Conservation (phyloP, 2,329 filamentous ascomycete species). For the Penicillium vulpinum region DNA sequence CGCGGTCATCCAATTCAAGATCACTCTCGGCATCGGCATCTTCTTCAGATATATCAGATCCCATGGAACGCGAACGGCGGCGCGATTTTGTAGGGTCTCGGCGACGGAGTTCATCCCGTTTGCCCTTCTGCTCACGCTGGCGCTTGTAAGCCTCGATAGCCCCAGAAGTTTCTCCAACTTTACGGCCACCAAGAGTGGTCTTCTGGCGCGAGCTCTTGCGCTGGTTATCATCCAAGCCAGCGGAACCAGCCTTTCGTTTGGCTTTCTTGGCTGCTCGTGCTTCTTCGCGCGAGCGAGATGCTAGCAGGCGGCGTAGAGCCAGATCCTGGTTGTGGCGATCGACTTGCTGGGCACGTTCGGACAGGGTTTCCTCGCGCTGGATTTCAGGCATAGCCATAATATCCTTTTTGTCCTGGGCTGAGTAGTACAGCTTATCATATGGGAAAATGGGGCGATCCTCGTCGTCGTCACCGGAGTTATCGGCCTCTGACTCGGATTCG, state of each 20-base stretch:
- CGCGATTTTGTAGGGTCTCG: constrained; percentile 46
- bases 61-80: constrained; percentile 62
- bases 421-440: constrained; percentile 81
- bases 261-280: constrained; percentile 52
- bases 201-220: constrained; percentile 73
- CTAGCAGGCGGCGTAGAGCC: constrained; percentile 74
- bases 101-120: constrained; percentile 50
- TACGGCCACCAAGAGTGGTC: constrained; percentile 65
- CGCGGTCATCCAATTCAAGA: constrained; percentile 69
- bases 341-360: constrained; percentile 79
- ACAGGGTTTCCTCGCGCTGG: constrained; percentile 84
- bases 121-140: constrained; percentile 60
- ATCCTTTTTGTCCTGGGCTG: constrained; percentile 69
- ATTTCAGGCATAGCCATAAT: constrained; percentile 89
- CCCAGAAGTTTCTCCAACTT: constrained; percentile 66
- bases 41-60: constrained; percentile 61
- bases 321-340: constrained; percentile 80
- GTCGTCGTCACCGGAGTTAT: constrained; percentile 52
- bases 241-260: constrained; percentile 74
- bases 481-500: constrained; percentile 78
- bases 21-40: constrained; percentile 74
- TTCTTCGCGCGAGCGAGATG: constrained; percentile 65
- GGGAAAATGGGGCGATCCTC: constrained; percentile 65
- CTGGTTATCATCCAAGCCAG: constrained; percentile 74
- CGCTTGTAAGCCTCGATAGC: constrained; percentile 72